phyloP scores from a whole-genome alignment of 176 grass and related monocot genomes.

The Chloris gayana region DNA sequence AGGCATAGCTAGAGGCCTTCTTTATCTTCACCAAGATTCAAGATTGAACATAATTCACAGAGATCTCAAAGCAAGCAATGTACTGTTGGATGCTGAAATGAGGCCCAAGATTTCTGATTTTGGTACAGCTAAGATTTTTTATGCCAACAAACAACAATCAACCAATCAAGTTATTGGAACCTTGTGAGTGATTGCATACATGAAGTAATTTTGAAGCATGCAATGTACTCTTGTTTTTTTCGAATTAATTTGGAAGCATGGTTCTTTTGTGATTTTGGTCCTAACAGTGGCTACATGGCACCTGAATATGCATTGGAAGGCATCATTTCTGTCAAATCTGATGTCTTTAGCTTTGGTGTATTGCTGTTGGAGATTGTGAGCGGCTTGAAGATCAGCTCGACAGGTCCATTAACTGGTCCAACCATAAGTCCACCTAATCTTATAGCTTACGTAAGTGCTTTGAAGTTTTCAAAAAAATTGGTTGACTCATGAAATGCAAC shows the following conservation, averaged over 20 bases:
- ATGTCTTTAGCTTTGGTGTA: slow-evolving; percentile 47
- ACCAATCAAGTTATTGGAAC: slow-evolving; percentile 59
- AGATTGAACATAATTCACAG: slow-evolving; percentile 49
- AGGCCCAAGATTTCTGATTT: slow-evolving; percentile 57
- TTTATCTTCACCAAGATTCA: slow-evolving; percentile 76
- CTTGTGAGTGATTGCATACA: slow-evolving; percentile 42
- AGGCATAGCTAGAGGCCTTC: slow-evolving; percentile 56
- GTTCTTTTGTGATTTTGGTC: not conserved
- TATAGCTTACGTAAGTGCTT: slow-evolving; percentile 39
- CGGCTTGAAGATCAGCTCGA: slow-evolving; percentile 33
- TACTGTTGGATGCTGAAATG: slow-evolving; percentile 55
- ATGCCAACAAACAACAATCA: slow-evolving; percentile 28
- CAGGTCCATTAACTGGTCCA: not conserved
- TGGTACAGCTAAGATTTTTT: slow-evolving; percentile 51
- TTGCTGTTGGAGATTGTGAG: slow-evolving; percentile 57
- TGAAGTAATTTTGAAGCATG: not conserved
- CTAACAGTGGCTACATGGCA: slow-evolving; percentile 58
- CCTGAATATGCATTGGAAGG: slow-evolving; percentile 66
- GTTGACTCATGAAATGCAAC: not conserved
- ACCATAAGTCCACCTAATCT: slow-evolving; percentile 21
- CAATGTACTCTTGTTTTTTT: not conserved
- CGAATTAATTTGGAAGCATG: not conserved
- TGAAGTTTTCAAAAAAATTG: not conserved
- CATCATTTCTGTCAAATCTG: slow-evolving; percentile 46
- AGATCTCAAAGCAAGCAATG: slow-evolving; percentile 56